phyloP scores from a whole-genome alignment of 305 asterid genomes.

The Solanum hybrid region DNA sequence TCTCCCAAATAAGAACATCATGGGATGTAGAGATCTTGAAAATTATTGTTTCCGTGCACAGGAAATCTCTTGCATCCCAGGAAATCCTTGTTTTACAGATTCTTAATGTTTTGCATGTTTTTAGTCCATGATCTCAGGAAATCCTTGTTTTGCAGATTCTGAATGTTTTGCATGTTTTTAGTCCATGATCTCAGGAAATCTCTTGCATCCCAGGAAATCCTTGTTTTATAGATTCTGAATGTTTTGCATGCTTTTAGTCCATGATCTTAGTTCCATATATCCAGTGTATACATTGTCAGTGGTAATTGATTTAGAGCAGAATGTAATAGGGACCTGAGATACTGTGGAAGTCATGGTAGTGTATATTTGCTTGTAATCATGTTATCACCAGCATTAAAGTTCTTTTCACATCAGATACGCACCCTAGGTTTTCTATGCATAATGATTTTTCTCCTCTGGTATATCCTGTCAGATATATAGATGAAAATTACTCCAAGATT shows the following conservation, averaged over 20 bases:
- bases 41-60: neutral
- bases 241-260: neutral
- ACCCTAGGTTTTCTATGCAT: neutral
- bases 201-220: neutral
- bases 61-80: neutral
- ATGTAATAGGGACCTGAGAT: neutral
- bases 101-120: neutral
- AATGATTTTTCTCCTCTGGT: neutral
- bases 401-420: neutral
- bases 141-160: neutral
- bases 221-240: neutral
- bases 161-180: neutral
- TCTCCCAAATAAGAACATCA: neutral
- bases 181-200: neutral
- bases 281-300: neutral
- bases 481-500: constrained; percentile 81
- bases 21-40: neutral
- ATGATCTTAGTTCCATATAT: neutral
- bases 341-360: neutral
- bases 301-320: neutral
- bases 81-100: neutral
- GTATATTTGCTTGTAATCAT: neutral
- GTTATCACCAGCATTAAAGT: neutral
- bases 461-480: constrained; percentile 63
- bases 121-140: neutral